Base-by-base conservation (phyloP, 768 basidiomycete genomes). In the Pilatotrama ljubarskyi region DNA sequence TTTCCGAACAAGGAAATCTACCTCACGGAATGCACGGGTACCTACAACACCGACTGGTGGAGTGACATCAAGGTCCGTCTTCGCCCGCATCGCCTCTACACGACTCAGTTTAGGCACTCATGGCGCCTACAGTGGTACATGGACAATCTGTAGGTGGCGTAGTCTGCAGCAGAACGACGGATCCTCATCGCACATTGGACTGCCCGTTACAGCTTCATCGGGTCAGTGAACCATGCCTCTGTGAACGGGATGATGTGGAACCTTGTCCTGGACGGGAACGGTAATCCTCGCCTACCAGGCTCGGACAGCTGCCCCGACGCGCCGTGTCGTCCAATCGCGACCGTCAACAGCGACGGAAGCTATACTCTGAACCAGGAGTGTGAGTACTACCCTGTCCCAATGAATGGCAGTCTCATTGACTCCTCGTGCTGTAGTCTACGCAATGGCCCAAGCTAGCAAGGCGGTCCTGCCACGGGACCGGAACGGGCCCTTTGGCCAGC, bases 31-130 rank as follows among this genome's bases (percentile, higher is more conserved):
- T 90, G 90, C 68, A 72, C 82, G 1, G 88, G 90, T 4, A 82
- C 78, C 0, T 70, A 80, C 56, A 86, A 87, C n/a, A 81, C 81
- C 7, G 86, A 90, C 68, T 91, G 88, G 89, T 92, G 90, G 90
- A 75, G 73, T 46, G 87, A 91, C 66, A 85, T 91, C 72, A 91
- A 91, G 80, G 87, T 84, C 6, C 36, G 2, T 2, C 18, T 50
- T 3, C 9, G 36, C n/a, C n/a, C n/a, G n/a, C n/a, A n/a, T n/a
- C n/a, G n/a, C n/a, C n/a, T n/a, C n/a, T n/a, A n/a, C n/a, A n/a
- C n/a, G n/a, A n/a, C n/a, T n/a, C n/a, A n/a, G n/a, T n/a, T n/a
- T n/a, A n/a, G n/a, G n/a, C n/a, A n/a, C n/a, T n/a, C n/a, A n/a
- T n/a, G n/a, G n/a, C n/a, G n/a, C n/a, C n/a, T n/a, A 35, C 58